Evolutionary conservation across 495 filamentous ascomycete species (phyloP), one percentile per base, ranked within the genome.

Genomic region (Annulohypoxylon maeteangense): DNA sequence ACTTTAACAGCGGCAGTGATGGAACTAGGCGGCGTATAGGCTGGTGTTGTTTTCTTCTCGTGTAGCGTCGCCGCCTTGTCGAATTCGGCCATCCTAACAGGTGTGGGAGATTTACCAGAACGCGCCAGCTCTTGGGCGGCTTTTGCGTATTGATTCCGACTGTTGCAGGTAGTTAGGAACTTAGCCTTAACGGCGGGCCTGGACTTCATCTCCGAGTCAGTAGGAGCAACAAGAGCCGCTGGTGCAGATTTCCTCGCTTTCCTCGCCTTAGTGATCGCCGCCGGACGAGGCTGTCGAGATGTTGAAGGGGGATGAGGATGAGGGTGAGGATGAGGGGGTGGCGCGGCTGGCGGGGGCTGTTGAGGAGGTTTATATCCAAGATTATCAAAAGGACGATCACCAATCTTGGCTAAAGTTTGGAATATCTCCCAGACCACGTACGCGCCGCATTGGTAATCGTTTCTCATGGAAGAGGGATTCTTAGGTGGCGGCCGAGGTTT

Each of bases 1-100:
- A 72, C 71, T 58, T 84, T 84, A 48, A 82, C 80, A 18, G 76
- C 74, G 4, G 75, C 74, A 3, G 77, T 76, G 27, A 81, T 82
- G 12, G 81, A 83, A 61, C 65, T 70, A 8, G 34, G 59, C 25
- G 58, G 38, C 1, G 16, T 16, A 45, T 68, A 65, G 14, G 59
- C 25, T 7, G 53, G 34, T 10, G 60, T 44, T 59, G 22, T 7
- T 22, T 36, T 66, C 54, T 40, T 63, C 53, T 11, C 51, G 12
- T 40, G 61, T 12, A 60, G 38, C 36, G 55, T 65, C 18, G 68
- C 29, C 7, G 36, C 3, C 32, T 55, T 36, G 10, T 68, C 74
- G 7, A 63, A 16, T 27, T 67, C 66, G 8, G 62, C 68, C 14
- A 68, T 32, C 14, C 62, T 36, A 20, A 42, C 47, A 5, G 74